Conservation (phyloP, 129 eudicot genomes). For the Chrysanthemum lavandulifolium region DNA sequence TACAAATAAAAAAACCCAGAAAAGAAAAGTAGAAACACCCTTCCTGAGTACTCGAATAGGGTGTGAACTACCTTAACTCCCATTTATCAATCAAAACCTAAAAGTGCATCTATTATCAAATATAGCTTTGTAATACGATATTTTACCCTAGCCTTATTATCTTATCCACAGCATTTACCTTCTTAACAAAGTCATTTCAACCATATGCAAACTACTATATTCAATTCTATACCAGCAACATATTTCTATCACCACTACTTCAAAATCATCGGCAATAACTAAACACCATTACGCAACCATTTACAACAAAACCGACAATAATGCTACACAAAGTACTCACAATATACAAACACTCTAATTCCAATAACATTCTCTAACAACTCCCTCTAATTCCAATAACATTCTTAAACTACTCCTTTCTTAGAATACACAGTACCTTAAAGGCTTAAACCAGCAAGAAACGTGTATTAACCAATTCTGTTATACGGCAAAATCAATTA, state of each 20-base stretch:
- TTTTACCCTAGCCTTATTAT: background rate
- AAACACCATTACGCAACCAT: too few species aligned
- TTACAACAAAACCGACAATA: too few species aligned
- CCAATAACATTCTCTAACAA: too few species aligned
- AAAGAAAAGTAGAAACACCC: conserved; percentile 4
- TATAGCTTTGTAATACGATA: background rate
- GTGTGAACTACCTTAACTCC: background rate
- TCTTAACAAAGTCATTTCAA: background rate
- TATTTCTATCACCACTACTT: background rate
- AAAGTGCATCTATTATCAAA: background rate
- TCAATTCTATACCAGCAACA: background rate
- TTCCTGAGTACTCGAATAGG: conserved; percentile 6
- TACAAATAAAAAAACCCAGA: background rate
- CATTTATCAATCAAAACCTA: conserved; percentile 5
- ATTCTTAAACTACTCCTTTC: too few species aligned
- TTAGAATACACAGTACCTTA: too few species aligned
- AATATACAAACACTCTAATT: too few species aligned
- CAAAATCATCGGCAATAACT: background rate
- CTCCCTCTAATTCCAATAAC: too few species aligned
- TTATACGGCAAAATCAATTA: background rate
- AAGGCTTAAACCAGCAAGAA: background rate
- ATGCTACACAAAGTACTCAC: too few species aligned
- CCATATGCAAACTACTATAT: background rate
- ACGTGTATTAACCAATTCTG: background rate
- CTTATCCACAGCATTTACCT: background rate